Base-by-base conservation (phyloP, 306 rosid species). In the Prunus armeniaca region DNA sequence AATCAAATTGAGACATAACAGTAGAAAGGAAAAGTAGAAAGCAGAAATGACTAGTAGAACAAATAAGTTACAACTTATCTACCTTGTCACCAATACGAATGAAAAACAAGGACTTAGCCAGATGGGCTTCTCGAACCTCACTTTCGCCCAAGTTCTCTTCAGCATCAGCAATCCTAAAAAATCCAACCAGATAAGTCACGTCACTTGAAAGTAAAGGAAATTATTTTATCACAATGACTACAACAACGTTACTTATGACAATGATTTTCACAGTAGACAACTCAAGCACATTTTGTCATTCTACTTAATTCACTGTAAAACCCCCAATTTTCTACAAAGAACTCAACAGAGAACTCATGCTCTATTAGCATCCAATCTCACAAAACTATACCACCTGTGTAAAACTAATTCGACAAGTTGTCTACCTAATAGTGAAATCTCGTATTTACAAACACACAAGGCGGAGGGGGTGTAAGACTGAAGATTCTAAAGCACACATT, bases 71-170 rank as follows among this genome's bases (percentile, higher is more conserved):
- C 57, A 46, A 73, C n/a, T 34, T 30, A 75, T 38, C 38, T 81
- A 95, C 99, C 99, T 91, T 91, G 82, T 92, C 97, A 58, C 96
- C 96, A 86, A 92, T 86, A 34, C 92, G 92, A 79, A 95, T 92
- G 83, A 89, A 92, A 78, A 85, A 91, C 84, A 92, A 76, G 74
- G 99, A 91, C 78, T 95, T 95, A 24, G 99, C 99, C 81, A 95
- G 73, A 80, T 95, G 99, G 72, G 99, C 99, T 85, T 96, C 99
- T 45, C 99, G 90, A 51, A 96, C 99, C 89, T 96, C 99, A 87
- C 98, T 96, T 87, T 96, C 99, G 9, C 99, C 99, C 45, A 96
- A 85, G 87, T 96, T 96, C 67, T 92, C 98, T 81, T 96, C 99
- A 1, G 99, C 98, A 71, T 96, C 99, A 73, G 98, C 97, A 83